phyloP scores from a whole-genome alignment of 805 yeast species.

The Zygoascus bituminiphila region DNA sequence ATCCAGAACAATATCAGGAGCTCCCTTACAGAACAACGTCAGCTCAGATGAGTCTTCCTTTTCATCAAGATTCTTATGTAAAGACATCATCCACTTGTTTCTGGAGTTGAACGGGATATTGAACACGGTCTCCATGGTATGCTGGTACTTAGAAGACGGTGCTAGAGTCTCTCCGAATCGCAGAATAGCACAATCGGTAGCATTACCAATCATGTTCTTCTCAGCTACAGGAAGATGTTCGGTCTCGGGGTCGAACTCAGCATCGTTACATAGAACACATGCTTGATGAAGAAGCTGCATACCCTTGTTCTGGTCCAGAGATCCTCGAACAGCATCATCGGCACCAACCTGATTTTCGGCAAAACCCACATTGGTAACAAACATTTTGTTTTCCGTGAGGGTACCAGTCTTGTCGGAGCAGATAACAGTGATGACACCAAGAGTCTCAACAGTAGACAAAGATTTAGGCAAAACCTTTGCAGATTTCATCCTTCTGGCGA shows the following conservation, averaged over 20 bases:
- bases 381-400: conserved; percentile 42
- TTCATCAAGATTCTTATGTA: conserved; percentile 18
- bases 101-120: conserved; percentile 37
- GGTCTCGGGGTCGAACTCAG: conserved; percentile 12
- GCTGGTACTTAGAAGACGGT: not conserved
- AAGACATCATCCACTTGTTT: conserved; percentile 30
- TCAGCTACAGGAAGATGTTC: conserved; percentile 8
- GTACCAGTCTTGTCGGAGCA: conserved; percentile 44
- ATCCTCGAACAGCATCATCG: conserved; percentile 7
- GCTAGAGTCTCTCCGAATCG: conserved; percentile 27
- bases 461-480: conserved; percentile 39
- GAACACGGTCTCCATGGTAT: conserved; percentile 4
- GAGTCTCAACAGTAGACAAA: conserved; percentile 44
- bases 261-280: conserved; percentile 18
- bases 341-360: conserved; percentile 6
- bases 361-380: conserved; percentile 17
- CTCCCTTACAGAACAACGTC: conserved; percentile 31
- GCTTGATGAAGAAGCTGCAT: conserved; percentile 11
- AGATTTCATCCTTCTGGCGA: conserved; percentile 40
- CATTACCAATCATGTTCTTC: conserved; percentile 34
- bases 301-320: not conserved
- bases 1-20: conserved; percentile 37
- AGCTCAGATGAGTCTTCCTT: conserved; percentile 20
- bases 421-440: conserved; percentile 50
- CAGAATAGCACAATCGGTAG: conserved; percentile 40